phyloP scores from a whole-genome alignment of 768 basidiomycete species.

The Leucocoprinus sp. region DNA sequence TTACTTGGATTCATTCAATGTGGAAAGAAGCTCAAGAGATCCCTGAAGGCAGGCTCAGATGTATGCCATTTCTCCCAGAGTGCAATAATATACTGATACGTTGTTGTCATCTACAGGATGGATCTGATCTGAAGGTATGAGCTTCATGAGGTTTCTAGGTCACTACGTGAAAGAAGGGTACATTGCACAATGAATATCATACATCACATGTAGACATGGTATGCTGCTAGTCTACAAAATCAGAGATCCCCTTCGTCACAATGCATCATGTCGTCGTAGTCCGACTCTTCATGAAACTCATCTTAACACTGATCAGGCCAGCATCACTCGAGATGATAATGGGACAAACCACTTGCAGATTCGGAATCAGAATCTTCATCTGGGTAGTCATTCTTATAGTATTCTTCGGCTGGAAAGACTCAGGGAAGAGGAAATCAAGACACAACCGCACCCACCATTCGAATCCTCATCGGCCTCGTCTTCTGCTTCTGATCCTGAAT shows the following conservation, averaged over 20 bases:
- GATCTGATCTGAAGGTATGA: slow-evolving; percentile 1
- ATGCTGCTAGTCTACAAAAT: neutral
- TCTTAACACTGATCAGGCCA: slow-evolving; percentile 27
- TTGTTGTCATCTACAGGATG: neutral
- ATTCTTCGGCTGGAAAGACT: slow-evolving; percentile 56
- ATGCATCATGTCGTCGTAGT: slow-evolving; percentile 33
- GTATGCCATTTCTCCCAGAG: neutral
- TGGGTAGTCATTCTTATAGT: slow-evolving; percentile 81
- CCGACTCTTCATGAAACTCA: slow-evolving; percentile 48
- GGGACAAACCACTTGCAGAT: slow-evolving; percentile 28
- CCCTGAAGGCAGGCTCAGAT: neutral
- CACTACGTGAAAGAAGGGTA: neutral
- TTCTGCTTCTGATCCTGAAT: slow-evolving; percentile 57
- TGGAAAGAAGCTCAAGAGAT: slow-evolving; percentile 13
- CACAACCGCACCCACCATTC: slow-evolving; percentile 44
- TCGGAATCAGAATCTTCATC: slow-evolving; percentile 56
- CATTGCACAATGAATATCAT: slow-evolving; percentile 7
- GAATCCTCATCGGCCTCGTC: slow-evolving; percentile 82
- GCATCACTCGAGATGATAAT: slow-evolving; percentile 1
- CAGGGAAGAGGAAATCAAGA: slow-evolving; percentile 3
- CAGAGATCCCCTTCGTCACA: slow-evolving; percentile 21
- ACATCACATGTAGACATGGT: slow-evolving; percentile 1
- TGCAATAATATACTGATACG: neutral
- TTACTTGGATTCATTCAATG: slow-evolving; percentile 33
- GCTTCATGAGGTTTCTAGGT: too few species aligned